These are phyloP conservation scores for Saururus chinensis DNA, from an alignment of 164 flowering plant species.

Conservation along the genomic window DNA sequence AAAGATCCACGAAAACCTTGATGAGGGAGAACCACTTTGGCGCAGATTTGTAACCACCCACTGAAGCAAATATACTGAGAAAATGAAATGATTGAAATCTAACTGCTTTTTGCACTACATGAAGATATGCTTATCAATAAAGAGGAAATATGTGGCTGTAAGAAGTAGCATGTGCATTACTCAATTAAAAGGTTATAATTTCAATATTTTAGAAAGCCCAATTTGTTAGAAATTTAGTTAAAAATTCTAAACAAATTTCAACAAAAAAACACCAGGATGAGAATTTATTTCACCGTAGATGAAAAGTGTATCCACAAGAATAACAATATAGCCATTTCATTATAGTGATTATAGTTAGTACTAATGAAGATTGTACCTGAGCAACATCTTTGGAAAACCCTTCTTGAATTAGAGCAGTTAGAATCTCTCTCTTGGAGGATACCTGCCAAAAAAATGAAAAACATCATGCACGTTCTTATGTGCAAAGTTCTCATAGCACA, in stretches of 20 bases:
- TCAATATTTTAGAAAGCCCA: not conserved
- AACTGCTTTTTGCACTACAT: too few relatives aligned
- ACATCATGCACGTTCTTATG: not conserved
- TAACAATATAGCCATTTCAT: not conserved
- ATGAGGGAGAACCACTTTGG: constrained; percentile 30
- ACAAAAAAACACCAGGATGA: too few relatives aligned
- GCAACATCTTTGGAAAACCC: constrained; percentile 91
- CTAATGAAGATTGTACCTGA: constrained; percentile 41
- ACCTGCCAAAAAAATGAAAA: constrained; percentile 28
- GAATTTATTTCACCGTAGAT: too few relatives aligned
- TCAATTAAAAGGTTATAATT: not conserved
- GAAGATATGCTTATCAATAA: too few relatives aligned
- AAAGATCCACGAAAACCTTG: constrained; percentile 77
- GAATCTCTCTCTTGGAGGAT: constrained; percentile 56
- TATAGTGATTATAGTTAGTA: too few relatives aligned
- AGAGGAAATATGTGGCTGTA: too few relatives aligned
- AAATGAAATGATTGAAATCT: too few relatives aligned
- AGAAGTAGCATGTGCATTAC: too few relatives aligned
- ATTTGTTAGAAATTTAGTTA: too few relatives aligned
- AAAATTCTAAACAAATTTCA: too few relatives aligned
- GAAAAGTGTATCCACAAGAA: too few relatives aligned
- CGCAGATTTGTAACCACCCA: constrained; percentile 95
- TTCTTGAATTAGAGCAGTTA: constrained; percentile 52
- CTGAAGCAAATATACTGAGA: constrained; percentile 24
- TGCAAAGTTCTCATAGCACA: too few relatives aligned